Percentiles rank a stretch among this genome's conserved stretches.
phyloP scores from a whole-genome alignment of 2,329 filamentous ascomycete species.

The Colletotrichum brevisporum region DNA sequence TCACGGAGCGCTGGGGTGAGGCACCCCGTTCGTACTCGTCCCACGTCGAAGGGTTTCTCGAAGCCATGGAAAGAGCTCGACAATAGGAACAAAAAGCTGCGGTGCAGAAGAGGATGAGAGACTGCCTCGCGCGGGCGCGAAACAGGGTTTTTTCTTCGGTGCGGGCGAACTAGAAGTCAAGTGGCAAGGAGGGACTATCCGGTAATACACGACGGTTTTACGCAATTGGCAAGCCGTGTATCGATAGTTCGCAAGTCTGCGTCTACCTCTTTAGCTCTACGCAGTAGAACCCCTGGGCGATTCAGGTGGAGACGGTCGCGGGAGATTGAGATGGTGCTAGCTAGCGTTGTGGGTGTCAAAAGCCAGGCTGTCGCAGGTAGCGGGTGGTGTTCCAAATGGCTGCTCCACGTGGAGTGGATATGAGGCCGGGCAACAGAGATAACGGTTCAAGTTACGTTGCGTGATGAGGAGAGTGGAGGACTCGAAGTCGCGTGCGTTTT shows the following conservation, averaged over 20 bases:
- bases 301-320: conserved; percentile 35
- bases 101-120: background rate
- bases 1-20: conserved; percentile 56
- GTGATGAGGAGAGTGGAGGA: conserved; percentile 24
- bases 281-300: conserved; percentile 11
- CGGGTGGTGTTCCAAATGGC: conserved; percentile 33
- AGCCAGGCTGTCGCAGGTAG: conserved; percentile 35
- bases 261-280: background rate
- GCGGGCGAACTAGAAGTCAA: no score
- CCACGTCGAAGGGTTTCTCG: conserved; percentile 60
- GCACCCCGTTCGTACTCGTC: conserved; percentile 61
- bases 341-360: conserved; percentile 33
- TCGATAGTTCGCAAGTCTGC: conserved; percentile 34
- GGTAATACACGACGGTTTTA: background rate
- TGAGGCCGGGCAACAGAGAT: conserved; percentile 31
- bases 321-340: conserved; percentile 37
- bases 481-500: background rate
- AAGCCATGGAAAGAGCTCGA: conserved; percentile 34
- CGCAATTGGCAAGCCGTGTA: conserved; percentile 24
- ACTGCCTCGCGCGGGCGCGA: conserved; percentile 21
- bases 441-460: conserved; percentile 29
- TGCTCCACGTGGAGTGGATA: conserved; percentile 34
- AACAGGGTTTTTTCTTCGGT: conserved; percentile 17
- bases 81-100: background rate
- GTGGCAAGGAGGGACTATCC: no score